Base-by-base conservation (phyloP, 2,329 filamentous ascomycete species). In the Plectosphaerella cucumerina region DNA sequence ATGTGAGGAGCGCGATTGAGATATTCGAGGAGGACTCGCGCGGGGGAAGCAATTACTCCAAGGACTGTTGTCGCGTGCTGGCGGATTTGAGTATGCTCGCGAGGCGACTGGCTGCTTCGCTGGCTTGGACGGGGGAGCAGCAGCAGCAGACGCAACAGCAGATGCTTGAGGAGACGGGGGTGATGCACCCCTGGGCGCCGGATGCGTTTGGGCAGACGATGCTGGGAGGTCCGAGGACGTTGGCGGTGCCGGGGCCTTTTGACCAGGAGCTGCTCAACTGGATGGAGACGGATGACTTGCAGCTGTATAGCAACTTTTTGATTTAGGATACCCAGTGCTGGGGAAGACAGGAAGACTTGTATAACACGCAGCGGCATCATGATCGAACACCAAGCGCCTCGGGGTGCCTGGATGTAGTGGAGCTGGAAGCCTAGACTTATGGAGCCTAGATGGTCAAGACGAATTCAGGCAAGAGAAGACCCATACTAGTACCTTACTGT, bases 1-100 rank as follows among this genome's bases (percentile, higher is more conserved):
- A 70, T 39, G 64, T 78, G 18, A 57, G 61, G 2, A 75, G 72
- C 52, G 73, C 70, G 42, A 67, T 71, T 45, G 60, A 66, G 11
- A 62, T 68, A n/a, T 73, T 77, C 49, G 64, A 71, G 17, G 59
- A 61, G 21, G 73, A 75, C 52, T 64, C 66, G 15, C 57, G 55
- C n/a, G 61, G 65, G 9, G 69, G 65, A 8, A 71, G 65, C 53
- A 65, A 65, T 35, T 72, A 71, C 52, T 68, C 65, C 14, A 58
- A 59, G 34, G 67, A 71, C 34, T 75, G 70, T 47, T 60, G 65
- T 4, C 62, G 62, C 2, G 69, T 73, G 3, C 61, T 75, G 17
- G 58, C 61, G 20, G 71, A 75, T 47, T 59, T 76, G 11, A 59
- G 60, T 2, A 57, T 60, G 6, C 60, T 76, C 6, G 68, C 72